Conservation (phyloP, 257 asterid genomes). For the Oldenlandia corymbosa region DNA sequence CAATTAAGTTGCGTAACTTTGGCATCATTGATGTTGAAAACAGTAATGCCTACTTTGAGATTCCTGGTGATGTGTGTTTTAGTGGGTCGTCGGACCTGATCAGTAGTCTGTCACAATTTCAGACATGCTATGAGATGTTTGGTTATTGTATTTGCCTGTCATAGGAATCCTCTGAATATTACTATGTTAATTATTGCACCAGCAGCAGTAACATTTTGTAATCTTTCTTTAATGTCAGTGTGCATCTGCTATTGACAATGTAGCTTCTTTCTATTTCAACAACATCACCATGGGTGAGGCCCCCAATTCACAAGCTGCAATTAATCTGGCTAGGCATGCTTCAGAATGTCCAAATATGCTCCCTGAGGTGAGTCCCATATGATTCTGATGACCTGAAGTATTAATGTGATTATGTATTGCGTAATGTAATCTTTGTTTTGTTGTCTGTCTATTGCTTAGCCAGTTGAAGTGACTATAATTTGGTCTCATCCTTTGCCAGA, state of each 20-base stretch:
- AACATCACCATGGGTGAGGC: conserved; percentile 75
- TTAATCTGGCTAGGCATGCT: conserved; percentile 74
- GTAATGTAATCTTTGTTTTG: neutral
- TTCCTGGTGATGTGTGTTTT: neutral
- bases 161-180: neutral
- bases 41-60: too few relatives aligned
- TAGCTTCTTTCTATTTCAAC: conserved; percentile 84
- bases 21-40: too few relatives aligned
- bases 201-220: neutral
- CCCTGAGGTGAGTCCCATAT: conserved; percentile 60
- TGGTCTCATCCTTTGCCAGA: neutral
- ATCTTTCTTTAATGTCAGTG: conserved; percentile 43
- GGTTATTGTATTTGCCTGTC: conserved; percentile 1
- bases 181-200: conserved; percentile 23
- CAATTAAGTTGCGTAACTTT: neutral
- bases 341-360: conserved; percentile 79
- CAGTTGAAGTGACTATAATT: neutral
- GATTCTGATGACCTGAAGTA: conserved; percentile 10
- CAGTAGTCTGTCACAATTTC: neutral
- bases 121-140: neutral
- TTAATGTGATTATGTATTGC: neutral
- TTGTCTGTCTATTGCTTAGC: neutral
- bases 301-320: conserved; percentile 65
- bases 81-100: neutral
- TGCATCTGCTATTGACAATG: conserved; percentile 82